These are phyloP conservation scores for Dinochytrium kinnereticum DNA, from an alignment of 371 early-diverging fungal species.

Conservation along the genomic window DNA sequence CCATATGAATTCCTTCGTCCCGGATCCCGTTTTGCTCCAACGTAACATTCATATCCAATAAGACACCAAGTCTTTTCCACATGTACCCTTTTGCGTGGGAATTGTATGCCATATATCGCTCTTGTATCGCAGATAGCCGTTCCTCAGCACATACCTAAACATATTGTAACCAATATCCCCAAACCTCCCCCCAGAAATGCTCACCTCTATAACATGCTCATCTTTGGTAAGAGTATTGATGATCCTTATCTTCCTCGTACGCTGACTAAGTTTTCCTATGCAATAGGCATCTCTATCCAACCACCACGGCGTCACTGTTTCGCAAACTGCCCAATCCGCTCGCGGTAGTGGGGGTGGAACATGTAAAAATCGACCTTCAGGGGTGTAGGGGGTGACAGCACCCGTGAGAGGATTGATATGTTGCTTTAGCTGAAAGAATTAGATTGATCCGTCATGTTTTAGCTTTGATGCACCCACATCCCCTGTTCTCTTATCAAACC, in stretches of 20 bases:
- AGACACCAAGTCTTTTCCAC: slow-evolving; percentile 59
- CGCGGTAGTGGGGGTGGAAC: slow-evolving; percentile 55
- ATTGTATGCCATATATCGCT: slow-evolving; percentile 53
- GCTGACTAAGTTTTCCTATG: slow-evolving; percentile 49
- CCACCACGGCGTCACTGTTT: slow-evolving; percentile 54
- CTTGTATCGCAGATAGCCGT: slow-evolving; percentile 56
- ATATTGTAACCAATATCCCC: neutral
- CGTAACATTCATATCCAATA: slow-evolving; percentile 58
- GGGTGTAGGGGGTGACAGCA: slow-evolving; percentile 44
- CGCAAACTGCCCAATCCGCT: slow-evolving; percentile 44
- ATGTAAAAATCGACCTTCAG: slow-evolving; percentile 56
- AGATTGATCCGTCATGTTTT: neutral
- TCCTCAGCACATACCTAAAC: slow-evolving; percentile 60
- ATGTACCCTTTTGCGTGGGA: slow-evolving; percentile 63
- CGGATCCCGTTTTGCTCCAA: slow-evolving; percentile 57
- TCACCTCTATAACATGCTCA: slow-evolving; percentile 56
- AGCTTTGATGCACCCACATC: slow-evolving; percentile 38
- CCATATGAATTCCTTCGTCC: slow-evolving; percentile 51
- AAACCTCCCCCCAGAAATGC: neutral
- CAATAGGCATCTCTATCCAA: slow-evolving; percentile 49
- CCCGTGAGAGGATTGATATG: slow-evolving; percentile 55
- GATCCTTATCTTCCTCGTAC: slow-evolving; percentile 54
- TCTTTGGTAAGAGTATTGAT: slow-evolving; percentile 58
- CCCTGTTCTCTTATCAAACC: slow-evolving; percentile 56
- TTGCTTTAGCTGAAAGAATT: slow-evolving; percentile 41